Conservation (phyloP, 441 rosid genomes). For the Gossypium schwendimanii region DNA sequence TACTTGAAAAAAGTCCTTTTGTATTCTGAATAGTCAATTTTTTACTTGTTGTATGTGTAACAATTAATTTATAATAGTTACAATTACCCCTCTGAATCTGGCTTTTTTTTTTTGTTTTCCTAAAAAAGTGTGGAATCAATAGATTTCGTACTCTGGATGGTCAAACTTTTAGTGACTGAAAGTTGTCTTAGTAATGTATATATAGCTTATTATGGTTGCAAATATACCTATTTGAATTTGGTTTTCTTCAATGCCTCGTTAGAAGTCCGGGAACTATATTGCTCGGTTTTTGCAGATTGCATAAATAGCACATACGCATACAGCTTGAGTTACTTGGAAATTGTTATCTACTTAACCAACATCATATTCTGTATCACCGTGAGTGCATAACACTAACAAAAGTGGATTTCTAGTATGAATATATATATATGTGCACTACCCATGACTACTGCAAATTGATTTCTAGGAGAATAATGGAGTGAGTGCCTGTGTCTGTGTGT, state of each 20-base stretch:
- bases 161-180: background rate
- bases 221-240: background rate
- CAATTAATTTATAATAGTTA: background rate
- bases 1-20: background rate
- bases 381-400: background rate
- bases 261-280: background rate
- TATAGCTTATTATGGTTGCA: background rate
- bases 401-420: background rate
- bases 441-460: background rate
- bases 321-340: background rate
- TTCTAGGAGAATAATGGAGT: background rate
- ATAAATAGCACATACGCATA: background rate
- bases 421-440: background rate
- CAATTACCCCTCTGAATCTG: background rate
- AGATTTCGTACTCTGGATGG: background rate
- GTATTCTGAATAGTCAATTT: background rate
- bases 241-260: background rate
- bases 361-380: constrained; percentile 8
- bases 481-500: background rate
- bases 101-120: background rate
- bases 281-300: background rate
- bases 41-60: background rate
- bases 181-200: background rate
- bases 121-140: background rate
- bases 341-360: background rate